Percentiles rank a stretch among this genome's conserved stretches.
These are phyloP conservation scores for Apiospora rasikravindrae DNA, from an alignment of 2,329 filamentous ascomycete genomes.

Conservation along the genomic window DNA sequence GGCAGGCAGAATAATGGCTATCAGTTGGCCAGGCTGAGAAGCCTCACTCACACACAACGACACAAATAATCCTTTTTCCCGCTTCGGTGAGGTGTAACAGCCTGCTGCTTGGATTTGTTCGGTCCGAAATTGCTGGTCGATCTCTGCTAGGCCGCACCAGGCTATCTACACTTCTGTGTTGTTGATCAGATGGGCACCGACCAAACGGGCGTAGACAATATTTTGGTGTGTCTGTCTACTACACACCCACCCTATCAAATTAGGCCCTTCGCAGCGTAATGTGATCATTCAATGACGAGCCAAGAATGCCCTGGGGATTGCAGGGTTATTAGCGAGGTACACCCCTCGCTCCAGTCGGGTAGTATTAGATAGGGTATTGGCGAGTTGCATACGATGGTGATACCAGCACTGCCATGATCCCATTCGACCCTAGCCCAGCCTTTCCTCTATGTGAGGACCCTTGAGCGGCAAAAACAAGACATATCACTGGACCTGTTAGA, in stretches of 20 bases:
- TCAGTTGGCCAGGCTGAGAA: background rate
- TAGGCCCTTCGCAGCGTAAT: background rate
- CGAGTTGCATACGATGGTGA: background rate
- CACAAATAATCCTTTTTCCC: too few relatives aligned
- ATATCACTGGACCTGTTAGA: background rate
- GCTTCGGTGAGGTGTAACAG: too few relatives aligned
- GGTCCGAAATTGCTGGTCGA: background rate
- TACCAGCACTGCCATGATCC: background rate
- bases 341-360: background rate
- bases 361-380: background rate
- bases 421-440: background rate
- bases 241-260: background rate
- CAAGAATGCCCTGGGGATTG: background rate
- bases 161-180: background rate
- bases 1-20: background rate
- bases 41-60: background rate
- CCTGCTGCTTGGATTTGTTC: background rate
- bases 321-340: background rate
- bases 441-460: background rate
- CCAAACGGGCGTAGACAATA: background rate
- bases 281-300: background rate
- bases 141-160: background rate
- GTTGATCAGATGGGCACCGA: background rate
- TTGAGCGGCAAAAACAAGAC: background rate
- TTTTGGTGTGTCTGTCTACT: background rate